Conservation (phyloP, 352 stramenopile species). For the Peronospora farinosa region DNA sequence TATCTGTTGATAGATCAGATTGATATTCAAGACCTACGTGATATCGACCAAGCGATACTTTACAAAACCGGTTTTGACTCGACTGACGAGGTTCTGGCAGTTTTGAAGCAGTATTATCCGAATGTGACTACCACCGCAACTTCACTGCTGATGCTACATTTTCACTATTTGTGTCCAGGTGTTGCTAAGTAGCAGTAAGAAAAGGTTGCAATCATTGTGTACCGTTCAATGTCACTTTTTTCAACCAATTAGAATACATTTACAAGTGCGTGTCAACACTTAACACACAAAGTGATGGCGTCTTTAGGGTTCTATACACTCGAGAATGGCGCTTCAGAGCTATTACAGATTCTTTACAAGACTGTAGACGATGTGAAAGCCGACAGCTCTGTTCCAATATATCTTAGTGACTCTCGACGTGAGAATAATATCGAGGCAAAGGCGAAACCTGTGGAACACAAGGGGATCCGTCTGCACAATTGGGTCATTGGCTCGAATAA, state of each 20-base stretch:
- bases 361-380: conserved; percentile 6
- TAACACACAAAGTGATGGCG: conserved; percentile 15
- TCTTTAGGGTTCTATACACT: conserved; percentile 49
- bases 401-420: conserved; percentile 45
- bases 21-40: conserved; percentile 21
- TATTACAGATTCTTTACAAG: conserved; percentile 42
- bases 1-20: conserved; percentile 41
- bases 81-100: conserved; percentile 30
- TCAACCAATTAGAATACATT: not conserved
- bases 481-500: conserved; percentile 78
- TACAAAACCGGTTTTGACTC: conserved; percentile 41
- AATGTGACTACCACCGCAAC: conserved; percentile 34
- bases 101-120: conserved; percentile 56
- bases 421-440: conserved; percentile 34
- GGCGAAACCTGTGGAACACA: conserved; percentile 59
- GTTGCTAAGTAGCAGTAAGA: not conserved
- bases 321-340: conserved; percentile 37
- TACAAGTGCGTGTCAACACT: not conserved
- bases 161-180: conserved; percentile 28
- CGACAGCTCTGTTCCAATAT: conserved; percentile 5
- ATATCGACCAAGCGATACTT: conserved; percentile 31
- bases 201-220: not conserved
- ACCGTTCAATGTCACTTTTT: not conserved
- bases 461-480: conserved; percentile 50
- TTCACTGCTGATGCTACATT: conserved; percentile 44